These are phyloP conservation scores for Patellifolia procumbens DNA, from an alignment of 179 eudicot genomes.

Conservation along the genomic window DNA sequence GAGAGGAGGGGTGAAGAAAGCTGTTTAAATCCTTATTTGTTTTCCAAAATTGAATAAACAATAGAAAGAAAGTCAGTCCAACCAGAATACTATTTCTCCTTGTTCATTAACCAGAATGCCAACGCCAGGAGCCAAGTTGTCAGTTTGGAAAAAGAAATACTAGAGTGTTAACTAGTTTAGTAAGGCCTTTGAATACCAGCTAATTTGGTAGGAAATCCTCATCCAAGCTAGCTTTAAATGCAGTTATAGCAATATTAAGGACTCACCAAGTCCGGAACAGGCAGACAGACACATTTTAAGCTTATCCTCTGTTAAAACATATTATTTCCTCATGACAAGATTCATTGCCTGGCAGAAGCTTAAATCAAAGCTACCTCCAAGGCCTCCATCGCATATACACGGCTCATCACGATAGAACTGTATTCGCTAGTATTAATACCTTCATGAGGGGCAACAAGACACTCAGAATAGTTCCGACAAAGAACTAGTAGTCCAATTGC, in stretches of 20 bases:
- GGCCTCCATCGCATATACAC: neutral
- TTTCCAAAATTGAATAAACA: neutral
- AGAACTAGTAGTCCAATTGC: neutral
- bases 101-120: neutral
- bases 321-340: too few relatives aligned
- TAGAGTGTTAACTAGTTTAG: neutral
- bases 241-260: too few relatives aligned
- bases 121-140: neutral
- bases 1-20: neutral
- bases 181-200: neutral
- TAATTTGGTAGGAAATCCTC: neutral
- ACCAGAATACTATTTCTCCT: neutral
- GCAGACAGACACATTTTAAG: neutral
- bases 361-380: neutral
- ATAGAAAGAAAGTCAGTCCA: neutral
- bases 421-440: too few relatives aligned
- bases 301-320: neutral
- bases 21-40: too few relatives aligned
- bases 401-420: neutral
- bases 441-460: neutral
- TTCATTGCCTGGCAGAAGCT: neutral
- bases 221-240: neutral
- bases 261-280: neutral
- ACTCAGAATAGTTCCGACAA: neutral
- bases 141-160: neutral